A percentile compares a stretch with the other conserved stretches of the same genome.
Evolutionary conservation across 2,329 filamentous ascomycete species (phyloP).

Genomic region (Talaromyces albobiverticillius): DNA sequence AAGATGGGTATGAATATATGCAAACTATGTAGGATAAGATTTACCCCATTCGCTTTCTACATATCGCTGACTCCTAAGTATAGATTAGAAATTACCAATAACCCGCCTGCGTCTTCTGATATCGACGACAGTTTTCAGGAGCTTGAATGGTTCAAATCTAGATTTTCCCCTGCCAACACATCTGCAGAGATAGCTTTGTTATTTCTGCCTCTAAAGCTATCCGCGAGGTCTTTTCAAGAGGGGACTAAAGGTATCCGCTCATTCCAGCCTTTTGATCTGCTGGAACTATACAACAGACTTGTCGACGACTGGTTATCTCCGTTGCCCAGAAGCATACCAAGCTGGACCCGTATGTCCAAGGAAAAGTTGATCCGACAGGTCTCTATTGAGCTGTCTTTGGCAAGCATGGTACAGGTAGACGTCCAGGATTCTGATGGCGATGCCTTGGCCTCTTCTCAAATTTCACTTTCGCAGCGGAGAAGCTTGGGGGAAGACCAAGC

Average conservation of each 20-base stretch:
- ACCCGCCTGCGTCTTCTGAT: conserved; percentile 29
- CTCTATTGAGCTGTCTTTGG: conserved; percentile 34
- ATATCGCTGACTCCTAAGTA: conserved; percentile 12
- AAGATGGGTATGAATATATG: conserved; percentile 16
- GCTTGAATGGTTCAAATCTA: conserved; percentile 26
- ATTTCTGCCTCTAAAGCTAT: conserved; percentile 20
- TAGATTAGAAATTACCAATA: conserved; percentile 32
- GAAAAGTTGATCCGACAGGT: conserved; percentile 36
- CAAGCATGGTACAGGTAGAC: conserved; percentile 27
- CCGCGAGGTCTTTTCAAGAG: neutral
- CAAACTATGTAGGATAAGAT: conserved; percentile 29
- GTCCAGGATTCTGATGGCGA: conserved; percentile 3
- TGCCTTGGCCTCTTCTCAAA: conserved; percentile 2
- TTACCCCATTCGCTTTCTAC: neutral
- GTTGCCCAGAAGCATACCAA: conserved; percentile 31
- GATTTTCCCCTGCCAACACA: conserved; percentile 9
- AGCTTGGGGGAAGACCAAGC: neutral
- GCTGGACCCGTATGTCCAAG: conserved; percentile 36
- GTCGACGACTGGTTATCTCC: conserved; percentile 36
- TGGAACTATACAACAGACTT: conserved; percentile 33
- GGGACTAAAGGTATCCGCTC: conserved; percentile 13
- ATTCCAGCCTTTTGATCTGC: conserved; percentile 19
- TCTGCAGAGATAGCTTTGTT: conserved; percentile 16
- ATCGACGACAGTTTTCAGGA: conserved; percentile 35
- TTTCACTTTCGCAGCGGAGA: neutral